Evolutionary conservation across 2,329 filamentous ascomycete genomes (phyloP).

Genomic region (Aspergillus hortae): DNA sequence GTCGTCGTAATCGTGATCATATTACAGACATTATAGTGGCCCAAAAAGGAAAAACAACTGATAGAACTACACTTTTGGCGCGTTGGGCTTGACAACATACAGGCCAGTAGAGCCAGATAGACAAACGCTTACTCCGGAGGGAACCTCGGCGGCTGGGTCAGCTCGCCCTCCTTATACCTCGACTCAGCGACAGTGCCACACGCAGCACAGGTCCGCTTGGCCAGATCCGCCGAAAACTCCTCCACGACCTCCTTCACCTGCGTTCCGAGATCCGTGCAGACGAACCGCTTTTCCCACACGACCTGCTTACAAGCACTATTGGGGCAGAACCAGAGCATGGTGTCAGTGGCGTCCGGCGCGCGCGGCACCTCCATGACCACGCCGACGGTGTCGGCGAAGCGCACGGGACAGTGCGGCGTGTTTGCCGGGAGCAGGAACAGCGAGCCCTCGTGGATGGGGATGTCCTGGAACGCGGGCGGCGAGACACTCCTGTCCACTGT

Average conservation of each 20-base stretch:
- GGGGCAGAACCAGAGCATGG: constrained; percentile 86
- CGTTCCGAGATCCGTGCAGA: constrained; percentile 84
- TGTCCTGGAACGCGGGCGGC: constrained; percentile 66
- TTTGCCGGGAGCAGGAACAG: constrained; percentile 92
- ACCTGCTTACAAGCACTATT: constrained; percentile 57
- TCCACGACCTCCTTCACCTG: constrained; percentile 94
- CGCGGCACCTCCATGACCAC: constrained; percentile 85
- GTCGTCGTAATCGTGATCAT: background rate
- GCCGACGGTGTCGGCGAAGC: constrained; percentile 91
- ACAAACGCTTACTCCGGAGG: constrained; percentile 23
- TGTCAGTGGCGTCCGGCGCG: constrained; percentile 66
- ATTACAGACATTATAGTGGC: background rate
- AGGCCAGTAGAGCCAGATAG: background rate
- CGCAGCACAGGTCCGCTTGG: constrained; percentile 68
- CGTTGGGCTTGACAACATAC: background rate
- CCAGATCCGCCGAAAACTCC: constrained; percentile 67
- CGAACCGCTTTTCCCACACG: constrained; percentile 82
- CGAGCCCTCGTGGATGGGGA: constrained; percentile 86
- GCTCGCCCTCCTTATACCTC: constrained; percentile 38
- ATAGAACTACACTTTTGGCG: too few relatives aligned
- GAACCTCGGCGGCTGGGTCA: constrained; percentile 40
- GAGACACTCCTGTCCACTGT: constrained; percentile 65
- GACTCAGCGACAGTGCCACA: constrained; percentile 73
- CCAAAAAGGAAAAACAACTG: too few relatives aligned
- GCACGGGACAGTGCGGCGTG: constrained; percentile 92